Percentiles rank a stretch among this genome's conserved stretches.
Evolutionary conservation across 2,329 filamentous ascomycete species (phyloP).

Genomic region (Colletotrichum brevisporum): DNA sequence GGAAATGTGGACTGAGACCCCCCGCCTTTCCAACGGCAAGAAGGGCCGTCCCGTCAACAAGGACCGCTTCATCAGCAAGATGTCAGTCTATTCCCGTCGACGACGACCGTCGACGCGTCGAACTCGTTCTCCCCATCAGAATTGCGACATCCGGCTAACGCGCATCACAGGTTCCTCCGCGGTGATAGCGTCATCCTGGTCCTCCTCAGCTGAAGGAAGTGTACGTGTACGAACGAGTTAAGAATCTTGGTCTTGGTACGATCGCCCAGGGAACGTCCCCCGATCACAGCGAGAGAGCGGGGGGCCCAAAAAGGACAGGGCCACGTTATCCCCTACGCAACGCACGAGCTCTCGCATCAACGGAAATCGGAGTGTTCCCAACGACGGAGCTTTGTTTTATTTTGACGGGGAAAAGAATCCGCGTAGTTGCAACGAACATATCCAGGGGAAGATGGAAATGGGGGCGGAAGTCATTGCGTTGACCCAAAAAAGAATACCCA

Average conservation of each 20-base stretch:
- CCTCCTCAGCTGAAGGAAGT: conserved; percentile 74
- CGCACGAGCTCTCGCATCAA: not conserved
- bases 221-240: conserved; percentile 24
- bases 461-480: conserved; percentile 21
- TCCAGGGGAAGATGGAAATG: not conserved
- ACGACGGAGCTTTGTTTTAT: conserved; percentile 5
- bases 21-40: conserved; percentile 84
- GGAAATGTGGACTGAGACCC: conserved; percentile 99
- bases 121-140: not conserved
- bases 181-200: conserved; percentile 92
- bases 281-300: not conserved
- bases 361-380: not conserved
- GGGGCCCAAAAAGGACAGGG: not conserved
- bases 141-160: conserved; percentile 5
- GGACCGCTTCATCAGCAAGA: conserved; percentile 98
- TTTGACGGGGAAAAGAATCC: conserved; percentile 2
- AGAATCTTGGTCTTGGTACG: conserved; percentile 26
- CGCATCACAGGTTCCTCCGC: conserved; percentile 77
- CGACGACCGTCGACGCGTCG: conserved; percentile 14
- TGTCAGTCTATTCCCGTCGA: conserved; percentile 70
- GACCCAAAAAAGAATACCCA: conserved; percentile 32
- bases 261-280: conserved; percentile 13
- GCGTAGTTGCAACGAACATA: conserved; percentile 1
- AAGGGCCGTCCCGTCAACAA: conserved; percentile 95
- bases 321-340: not conserved